Conservation (phyloP, 306 rosid genomes). For the Carpinus fangiana region DNA sequence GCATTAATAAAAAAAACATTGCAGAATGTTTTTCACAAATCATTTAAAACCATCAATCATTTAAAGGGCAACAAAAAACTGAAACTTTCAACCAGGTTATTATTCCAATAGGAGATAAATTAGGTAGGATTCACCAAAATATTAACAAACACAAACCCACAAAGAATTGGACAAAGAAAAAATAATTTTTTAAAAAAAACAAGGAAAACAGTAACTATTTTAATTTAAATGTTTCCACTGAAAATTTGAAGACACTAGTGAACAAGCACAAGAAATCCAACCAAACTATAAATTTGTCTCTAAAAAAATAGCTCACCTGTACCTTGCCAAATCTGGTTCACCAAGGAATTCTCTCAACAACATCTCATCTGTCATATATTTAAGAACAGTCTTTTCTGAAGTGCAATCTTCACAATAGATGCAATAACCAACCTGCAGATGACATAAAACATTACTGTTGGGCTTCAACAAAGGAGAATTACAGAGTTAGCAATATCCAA, state of each 20-base stretch:
- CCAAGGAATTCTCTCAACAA: slow-evolving; percentile 89
- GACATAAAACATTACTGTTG: slow-evolving; percentile 7
- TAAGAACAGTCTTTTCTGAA: slow-evolving; percentile 84
- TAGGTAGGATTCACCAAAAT: background rate
- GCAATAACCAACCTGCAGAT: slow-evolving; percentile 77
- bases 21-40: background rate
- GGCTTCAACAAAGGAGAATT: background rate
- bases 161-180: background rate
- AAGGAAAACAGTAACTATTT: background rate
- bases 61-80: background rate
- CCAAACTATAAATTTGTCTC: slow-evolving; percentile 22
- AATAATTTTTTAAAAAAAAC: background rate
- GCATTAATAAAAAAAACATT: too few relatives aligned
- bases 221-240: slow-evolving; percentile 47
- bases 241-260: slow-evolving; percentile 33
- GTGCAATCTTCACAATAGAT: slow-evolving; percentile 97
- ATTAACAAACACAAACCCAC: slow-evolving; percentile 14
- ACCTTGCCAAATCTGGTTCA: slow-evolving; percentile 90
- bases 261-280: slow-evolving; percentile 20
- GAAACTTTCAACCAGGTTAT: background rate
- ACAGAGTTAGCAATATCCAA: slow-evolving; percentile 6
- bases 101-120: background rate
- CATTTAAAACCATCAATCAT: background rate
- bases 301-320: slow-evolving; percentile 69
- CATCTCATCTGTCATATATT: slow-evolving; percentile 99